These are phyloP conservation scores for Pyrenochaeta sp. DNA, from an alignment of 2,329 filamentous ascomycete genomes.

Conservation along the genomic window DNA sequence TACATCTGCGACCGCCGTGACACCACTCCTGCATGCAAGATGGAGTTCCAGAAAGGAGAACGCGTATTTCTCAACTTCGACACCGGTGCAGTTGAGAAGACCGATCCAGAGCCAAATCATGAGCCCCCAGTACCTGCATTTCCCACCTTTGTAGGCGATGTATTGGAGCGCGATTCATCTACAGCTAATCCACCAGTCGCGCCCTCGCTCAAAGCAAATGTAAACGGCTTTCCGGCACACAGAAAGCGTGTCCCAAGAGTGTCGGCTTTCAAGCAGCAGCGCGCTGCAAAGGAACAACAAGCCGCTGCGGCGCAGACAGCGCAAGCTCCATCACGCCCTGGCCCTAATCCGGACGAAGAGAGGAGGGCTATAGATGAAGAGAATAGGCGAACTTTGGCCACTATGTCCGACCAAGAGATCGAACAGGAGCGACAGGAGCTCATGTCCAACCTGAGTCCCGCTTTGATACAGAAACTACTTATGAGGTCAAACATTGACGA, in stretches of 20 bases:
- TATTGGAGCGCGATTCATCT: constrained; percentile 75
- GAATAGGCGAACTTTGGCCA: constrained; percentile 75
- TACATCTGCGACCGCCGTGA: background rate
- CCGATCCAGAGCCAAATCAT: constrained; percentile 33
- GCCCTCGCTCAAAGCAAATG: constrained; percentile 63
- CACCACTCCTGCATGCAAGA: constrained; percentile 21
- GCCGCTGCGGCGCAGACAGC: constrained; percentile 15
- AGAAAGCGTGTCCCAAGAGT: constrained; percentile 73
- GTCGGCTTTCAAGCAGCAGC: constrained; percentile 82
- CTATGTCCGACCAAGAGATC: constrained; percentile 85
- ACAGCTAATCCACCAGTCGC: constrained; percentile 70
- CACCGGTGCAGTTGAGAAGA: constrained; percentile 58
- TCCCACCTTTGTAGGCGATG: constrained; percentile 70
- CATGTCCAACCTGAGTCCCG: constrained; percentile 77
- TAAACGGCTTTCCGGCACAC: constrained; percentile 86
- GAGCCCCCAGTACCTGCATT: constrained; percentile 25
- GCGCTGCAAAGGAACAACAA: constrained; percentile 48
- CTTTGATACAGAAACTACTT: constrained; percentile 78
- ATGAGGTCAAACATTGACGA: constrained; percentile 80
- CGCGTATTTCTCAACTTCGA: constrained; percentile 69
- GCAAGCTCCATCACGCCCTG: constrained; percentile 25
- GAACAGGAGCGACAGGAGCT: constrained; percentile 81
- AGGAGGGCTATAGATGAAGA: constrained; percentile 80
- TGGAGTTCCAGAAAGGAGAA: constrained; percentile 64
- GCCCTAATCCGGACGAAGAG: constrained; percentile 61